Evolutionary conservation across 768 basidiomycete genomes (phyloP).

Genomic region (Baorangia bicolor): DNA sequence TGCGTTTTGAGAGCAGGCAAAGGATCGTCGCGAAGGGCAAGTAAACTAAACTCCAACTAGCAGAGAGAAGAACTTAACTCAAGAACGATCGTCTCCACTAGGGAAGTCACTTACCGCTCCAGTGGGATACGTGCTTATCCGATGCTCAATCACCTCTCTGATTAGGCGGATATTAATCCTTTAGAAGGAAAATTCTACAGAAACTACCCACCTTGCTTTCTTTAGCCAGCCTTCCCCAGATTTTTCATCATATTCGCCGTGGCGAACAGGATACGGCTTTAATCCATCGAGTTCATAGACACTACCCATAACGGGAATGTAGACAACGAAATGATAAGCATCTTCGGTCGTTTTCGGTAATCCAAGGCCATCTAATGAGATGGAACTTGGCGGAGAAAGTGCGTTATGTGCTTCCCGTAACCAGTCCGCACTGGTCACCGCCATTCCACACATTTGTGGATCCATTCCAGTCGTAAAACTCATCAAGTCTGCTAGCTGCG

Average conservation of each 20-base stretch:
- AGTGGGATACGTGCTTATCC: slow-evolving; percentile 88
- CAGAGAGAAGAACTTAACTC: slow-evolving; percentile 7
- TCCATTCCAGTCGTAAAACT: slow-evolving; percentile 86
- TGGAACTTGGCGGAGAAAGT: slow-evolving; percentile 85
- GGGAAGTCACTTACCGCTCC: slow-evolving; percentile 65
- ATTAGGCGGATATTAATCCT: slow-evolving; percentile 20
- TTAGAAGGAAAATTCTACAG: slow-evolving; percentile 7
- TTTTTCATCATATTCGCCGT: slow-evolving; percentile 71
- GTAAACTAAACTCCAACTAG: slow-evolving; percentile 89
- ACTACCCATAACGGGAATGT: slow-evolving; percentile 78
- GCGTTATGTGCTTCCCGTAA: slow-evolving; percentile 86
- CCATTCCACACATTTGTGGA: slow-evolving; percentile 78
- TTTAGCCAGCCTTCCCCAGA: slow-evolving; percentile 80
- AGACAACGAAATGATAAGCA: slow-evolving; percentile 96
- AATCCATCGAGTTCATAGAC: slow-evolving; percentile 95
- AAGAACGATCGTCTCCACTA: neutral
- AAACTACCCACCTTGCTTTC: slow-evolving; percentile 59
- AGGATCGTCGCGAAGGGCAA: slow-evolving; percentile 83
- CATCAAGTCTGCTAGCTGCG: slow-evolving; percentile 69
- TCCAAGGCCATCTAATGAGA: slow-evolving; percentile 82
- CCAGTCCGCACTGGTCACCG: slow-evolving; percentile 79
- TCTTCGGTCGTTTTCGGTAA: slow-evolving; percentile 69
- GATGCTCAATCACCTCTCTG: slow-evolving; percentile 80
- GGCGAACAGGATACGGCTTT: slow-evolving; percentile 73
- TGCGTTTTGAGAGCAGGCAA: slow-evolving; percentile 65